These are phyloP conservation scores for Chytriomyces sp. DNA, from an alignment of 192 early-diverging fungal species.

Conservation along the genomic window DNA sequence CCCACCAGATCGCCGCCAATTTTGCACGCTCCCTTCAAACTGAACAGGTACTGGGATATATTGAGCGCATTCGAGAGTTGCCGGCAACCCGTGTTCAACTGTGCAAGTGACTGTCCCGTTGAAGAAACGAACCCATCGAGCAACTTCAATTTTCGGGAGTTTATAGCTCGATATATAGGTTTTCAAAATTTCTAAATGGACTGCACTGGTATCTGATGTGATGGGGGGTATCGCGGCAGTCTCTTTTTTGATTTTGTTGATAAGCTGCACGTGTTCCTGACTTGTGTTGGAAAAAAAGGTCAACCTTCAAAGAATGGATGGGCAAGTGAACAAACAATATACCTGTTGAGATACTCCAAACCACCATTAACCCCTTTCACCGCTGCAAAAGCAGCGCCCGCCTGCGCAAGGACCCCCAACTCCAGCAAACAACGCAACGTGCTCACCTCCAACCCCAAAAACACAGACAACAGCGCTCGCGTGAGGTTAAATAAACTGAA, in stretches of 20 bases:
- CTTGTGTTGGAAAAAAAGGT: neutral
- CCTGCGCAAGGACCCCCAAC: too few species aligned
- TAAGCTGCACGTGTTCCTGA: neutral
- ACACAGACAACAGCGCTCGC: neutral
- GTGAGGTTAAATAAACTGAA: neutral
- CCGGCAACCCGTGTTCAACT: neutral
- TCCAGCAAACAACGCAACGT: neutral
- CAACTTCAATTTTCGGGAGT: neutral
- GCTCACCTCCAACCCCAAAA: neutral
- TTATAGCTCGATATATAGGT: neutral
- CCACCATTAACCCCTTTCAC: too few species aligned
- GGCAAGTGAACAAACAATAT: neutral
- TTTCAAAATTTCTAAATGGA: neutral
- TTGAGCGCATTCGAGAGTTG: neutral
- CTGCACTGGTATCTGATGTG: neutral
- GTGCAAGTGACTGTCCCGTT: conserved; percentile 1
- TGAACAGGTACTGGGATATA: conserved; percentile 25
- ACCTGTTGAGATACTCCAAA: too few species aligned
- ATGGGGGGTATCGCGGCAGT: neutral
- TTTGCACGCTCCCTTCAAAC: conserved; percentile 4
- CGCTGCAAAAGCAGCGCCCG: too few species aligned
- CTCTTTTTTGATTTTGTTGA: neutral
- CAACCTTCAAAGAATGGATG: neutral
- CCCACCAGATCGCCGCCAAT: neutral
- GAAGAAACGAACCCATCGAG: neutral